Conservation (phyloP, 2,329 filamentous ascomycete genomes). For the Apiospora koreana region DNA sequence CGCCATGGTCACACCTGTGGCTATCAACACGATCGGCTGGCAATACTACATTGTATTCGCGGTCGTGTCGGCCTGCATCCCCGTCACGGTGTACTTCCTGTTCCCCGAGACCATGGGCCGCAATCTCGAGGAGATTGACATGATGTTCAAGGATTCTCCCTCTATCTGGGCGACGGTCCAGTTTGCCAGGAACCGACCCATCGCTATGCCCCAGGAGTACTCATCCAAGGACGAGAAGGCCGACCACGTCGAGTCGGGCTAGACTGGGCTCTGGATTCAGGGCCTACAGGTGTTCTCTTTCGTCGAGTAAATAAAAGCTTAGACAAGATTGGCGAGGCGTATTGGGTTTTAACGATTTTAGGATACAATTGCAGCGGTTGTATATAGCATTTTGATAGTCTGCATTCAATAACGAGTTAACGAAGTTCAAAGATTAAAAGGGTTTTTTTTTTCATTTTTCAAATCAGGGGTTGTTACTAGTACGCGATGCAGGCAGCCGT, state of each 20-base stretch:
- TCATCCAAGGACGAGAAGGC: constrained; percentile 25
- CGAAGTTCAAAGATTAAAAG: background rate
- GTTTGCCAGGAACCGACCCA: constrained; percentile 37
- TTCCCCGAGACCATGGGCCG: constrained; percentile 54
- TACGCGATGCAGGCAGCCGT: background rate
- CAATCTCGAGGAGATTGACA: constrained; percentile 47
- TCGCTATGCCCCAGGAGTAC: constrained; percentile 34
- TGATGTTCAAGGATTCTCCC: constrained; percentile 43
- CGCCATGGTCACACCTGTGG: constrained; percentile 46
- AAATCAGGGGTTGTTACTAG: background rate
- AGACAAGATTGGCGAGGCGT: background rate
- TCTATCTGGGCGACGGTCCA: constrained; percentile 37
- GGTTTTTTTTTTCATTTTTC: too few species aligned
- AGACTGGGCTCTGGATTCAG: background rate
- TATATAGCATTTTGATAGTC: background rate
- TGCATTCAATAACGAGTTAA: background rate
- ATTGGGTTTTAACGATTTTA: background rate
- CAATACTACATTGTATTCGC: constrained; percentile 53
- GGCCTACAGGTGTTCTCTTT: background rate
- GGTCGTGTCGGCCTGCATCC: constrained; percentile 45
- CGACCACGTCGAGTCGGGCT: constrained; percentile 15
- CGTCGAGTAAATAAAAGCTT: background rate
- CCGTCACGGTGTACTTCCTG: constrained; percentile 44
- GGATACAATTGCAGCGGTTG: background rate
- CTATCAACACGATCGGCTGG: constrained; percentile 52